phyloP scores from a whole-genome alignment of 768 basidiomycete genomes.

The Cystobasidiopsis lactophilus region DNA sequence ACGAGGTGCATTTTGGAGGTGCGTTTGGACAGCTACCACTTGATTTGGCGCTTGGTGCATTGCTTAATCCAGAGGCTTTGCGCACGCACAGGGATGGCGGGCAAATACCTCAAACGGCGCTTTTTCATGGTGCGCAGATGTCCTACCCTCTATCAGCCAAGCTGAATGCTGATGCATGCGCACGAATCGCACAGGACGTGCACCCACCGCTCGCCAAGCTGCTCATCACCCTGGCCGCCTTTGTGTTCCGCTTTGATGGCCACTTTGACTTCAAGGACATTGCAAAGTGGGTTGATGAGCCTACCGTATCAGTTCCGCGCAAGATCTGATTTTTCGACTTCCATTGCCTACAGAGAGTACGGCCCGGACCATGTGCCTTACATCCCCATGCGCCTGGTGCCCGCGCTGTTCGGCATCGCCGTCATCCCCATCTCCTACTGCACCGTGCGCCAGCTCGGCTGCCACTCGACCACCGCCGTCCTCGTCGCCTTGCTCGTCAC shows the following conservation, averaged over 20 bases:
- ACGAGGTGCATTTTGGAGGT: constrained; percentile 14
- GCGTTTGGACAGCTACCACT: too few relatives aligned
- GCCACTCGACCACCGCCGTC: constrained; percentile 74
- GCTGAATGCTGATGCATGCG: not conserved
- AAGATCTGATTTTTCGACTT: not conserved
- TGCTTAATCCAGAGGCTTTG: not conserved
- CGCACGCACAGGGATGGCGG: constrained; percentile 32
- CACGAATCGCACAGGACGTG: constrained; percentile 38
- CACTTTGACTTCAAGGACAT: constrained; percentile 96
- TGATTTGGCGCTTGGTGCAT: not conserved
- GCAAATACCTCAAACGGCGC: constrained; percentile 74
- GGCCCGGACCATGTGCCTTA: constrained; percentile 57
- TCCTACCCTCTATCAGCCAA: not conserved
- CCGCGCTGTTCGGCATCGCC: constrained; percentile 65
- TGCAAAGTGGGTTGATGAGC: constrained; percentile 48
- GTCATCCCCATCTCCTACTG: constrained; percentile 80
- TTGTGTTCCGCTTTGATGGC: constrained; percentile 59
- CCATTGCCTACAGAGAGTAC: constrained; percentile 37
- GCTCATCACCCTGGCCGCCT: constrained; percentile 75
- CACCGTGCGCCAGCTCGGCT: constrained; percentile 77
- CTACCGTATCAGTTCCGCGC: not conserved
- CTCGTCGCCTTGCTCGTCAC: constrained; percentile 76
- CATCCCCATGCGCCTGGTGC: constrained; percentile 90
- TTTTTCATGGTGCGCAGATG: constrained; percentile 28
- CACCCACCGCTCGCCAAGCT: constrained; percentile 94